Evolutionary conservation across 78 protist genomes (phyloP).

Genomic region (Dictyostelium citrinum): DNA sequence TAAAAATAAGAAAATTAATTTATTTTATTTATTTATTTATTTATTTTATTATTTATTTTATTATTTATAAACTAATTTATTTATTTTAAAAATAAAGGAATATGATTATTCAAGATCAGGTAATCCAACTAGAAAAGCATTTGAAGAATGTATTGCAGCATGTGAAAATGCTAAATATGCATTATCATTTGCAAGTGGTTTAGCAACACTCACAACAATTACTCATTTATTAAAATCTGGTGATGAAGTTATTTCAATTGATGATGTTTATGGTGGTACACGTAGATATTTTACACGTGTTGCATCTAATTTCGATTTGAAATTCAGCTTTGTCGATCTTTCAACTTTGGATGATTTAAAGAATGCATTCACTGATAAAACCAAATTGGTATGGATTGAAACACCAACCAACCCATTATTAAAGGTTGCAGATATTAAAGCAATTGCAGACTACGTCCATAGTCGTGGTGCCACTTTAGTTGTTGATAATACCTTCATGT

Average conservation of each 20-base stretch:
- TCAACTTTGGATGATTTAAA: conserved; percentile 71
- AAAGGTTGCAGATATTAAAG: conserved; percentile 86
- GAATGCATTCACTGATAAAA: conserved; percentile 74
- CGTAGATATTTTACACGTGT: conserved; percentile 73
- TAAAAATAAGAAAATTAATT: no score
- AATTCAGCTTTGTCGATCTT: conserved; percentile 86
- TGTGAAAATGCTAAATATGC: conserved; percentile 90
- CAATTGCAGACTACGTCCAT: conserved; percentile 85
- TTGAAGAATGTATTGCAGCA: conserved; percentile 91
- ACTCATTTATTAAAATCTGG: conserved; percentile 79
- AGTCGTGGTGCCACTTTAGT: conserved; percentile 79
- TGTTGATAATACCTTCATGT: conserved; percentile 95
- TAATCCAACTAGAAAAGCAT: conserved; percentile 96
- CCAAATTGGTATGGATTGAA: conserved; percentile 93
- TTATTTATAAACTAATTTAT: background rate
- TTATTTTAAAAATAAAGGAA: conserved; percentile 16
- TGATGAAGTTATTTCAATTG: conserved; percentile 91
- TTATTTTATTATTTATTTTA: background rate
- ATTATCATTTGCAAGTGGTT: conserved; percentile 89
- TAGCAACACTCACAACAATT: conserved; percentile 83
- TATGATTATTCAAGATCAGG: conserved; percentile 96
- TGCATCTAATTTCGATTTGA: conserved; percentile 59
- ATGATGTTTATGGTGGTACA: conserved; percentile 95
- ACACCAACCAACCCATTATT: conserved; percentile 96
- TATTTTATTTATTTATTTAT: no score